Evolutionary conservation across 257 asterid genomes (phyloP), one percentile per base, ranked within the genome.

Genomic region (Petunia secreta): DNA sequence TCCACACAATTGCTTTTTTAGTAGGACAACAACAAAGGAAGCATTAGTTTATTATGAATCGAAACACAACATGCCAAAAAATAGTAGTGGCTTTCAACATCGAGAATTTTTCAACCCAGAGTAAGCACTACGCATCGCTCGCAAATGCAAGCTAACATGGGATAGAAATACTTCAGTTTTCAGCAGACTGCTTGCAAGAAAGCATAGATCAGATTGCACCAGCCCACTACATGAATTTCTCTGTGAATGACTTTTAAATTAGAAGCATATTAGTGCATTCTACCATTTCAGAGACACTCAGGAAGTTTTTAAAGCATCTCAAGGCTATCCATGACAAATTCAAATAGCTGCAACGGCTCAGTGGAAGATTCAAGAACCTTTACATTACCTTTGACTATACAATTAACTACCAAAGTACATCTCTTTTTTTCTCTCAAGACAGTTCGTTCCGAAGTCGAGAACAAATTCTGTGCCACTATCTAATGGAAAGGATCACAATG

Each of bases 201-300:
- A 41, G n/a, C 13, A 0, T 43, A n/a, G 15, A 6, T 25, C 41
- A n/a, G 3, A n/a, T 0, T 67, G 39, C 43, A n/a, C 75, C 15
- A 8, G 54, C 3, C 54, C 75, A 15, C 52, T 67, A 43, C 39
- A 41, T n/a, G 55, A n/a, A 25, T 7, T 3, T 40, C 53, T 67
- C 75, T 67, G 11, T 5, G 34, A 40, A 67, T 67, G 55, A 67
- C 75, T n/a, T 67, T 15, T 67, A 0, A 41, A 67, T n/a, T 41
- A 15, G 15, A 67, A 1, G 2, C 54, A 67, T 67, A 3, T n/a
- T 41, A n/a, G 43, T n/a, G 15, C 43, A 66, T 15, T 54, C 39
- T 43, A 67, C 38, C 15, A 67, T 67, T 67, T 67, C 55, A 67
- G 8, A n/a, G 43, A 67, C 38, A 67, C 38, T 67, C n/a, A 38